Base-by-base conservation (phyloP, 1,284 basidiomycete genomes). In the Ganoderma lucidum region DNA sequence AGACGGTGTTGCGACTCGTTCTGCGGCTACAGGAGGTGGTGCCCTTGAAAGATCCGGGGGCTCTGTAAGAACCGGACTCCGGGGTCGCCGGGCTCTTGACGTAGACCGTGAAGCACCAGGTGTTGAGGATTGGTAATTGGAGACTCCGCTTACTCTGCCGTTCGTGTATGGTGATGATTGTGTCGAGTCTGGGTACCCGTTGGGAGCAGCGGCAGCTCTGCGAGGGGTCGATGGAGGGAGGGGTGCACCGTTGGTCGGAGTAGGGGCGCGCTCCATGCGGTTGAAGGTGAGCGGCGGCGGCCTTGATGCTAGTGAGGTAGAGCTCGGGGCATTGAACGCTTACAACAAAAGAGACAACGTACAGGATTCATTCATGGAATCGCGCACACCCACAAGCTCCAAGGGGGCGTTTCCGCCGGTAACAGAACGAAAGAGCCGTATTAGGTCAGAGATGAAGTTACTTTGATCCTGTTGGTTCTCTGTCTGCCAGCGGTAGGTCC, bases 401-500 rank as follows among this genome's bases (percentile, higher is more conserved):
- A 88, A 79, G 3, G 84, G 78, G 3, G 81, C 79, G 58, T 82
- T 78, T 23, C 86, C 85, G 45, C 85, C 84, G 19, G 89, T 85
- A 42, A 92, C 84, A 42, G 84, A 82, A 58, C 87, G 86, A 80
- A 92, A 96, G n/a, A 95, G 85, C 67, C 89, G 85, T 68, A 95
- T 83, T 45, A 93, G 74, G 0, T 91, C 84, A 51, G 87, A 85
- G 59, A 97, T 80, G 79, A 98, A 98, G 15, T 82, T 81, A 6
- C 83, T 77, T 78, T 96, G 95, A 72, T 97, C 94, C 17, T 79
- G 78, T 44, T 87, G 79, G 65, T 87, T 87, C 77, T 96, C 96
- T 0, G 95, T 94, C 76, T 91, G 87, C 95, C 96, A 98, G 76
- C 85, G 87, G 82, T 98, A 98, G 23, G 93, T 91, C 78, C 96